Evolutionary conservation across 768 basidiomycete genomes (phyloP), one percentile per base, ranked within the genome.

Genomic region (Mycena polygramma): DNA sequence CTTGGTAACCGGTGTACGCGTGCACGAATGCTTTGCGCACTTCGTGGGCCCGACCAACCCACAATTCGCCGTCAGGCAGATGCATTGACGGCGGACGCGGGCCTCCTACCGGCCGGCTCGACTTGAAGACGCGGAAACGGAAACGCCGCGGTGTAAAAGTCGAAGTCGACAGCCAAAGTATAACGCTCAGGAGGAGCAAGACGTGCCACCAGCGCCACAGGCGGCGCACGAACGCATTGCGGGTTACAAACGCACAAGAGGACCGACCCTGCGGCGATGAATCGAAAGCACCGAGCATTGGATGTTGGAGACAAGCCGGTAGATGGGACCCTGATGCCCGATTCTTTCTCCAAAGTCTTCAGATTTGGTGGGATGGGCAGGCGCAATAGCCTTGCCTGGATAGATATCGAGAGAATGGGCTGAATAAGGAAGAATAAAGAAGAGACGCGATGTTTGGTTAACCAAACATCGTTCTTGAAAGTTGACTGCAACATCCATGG

Each of bases 1-100:
- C 77, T 73, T 83, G 79, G 71, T 92, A 92, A 15, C 86, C 87
- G 2, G 77, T 75, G 68, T 90, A 93, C 2, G 91, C 91, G 74
- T 91, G 87, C 46, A 86, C 69, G 78, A 91, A 92, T 0, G 90
- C 89, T 4, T 81, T 74, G 72, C 85, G 87, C 41, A 92, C 92
- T 52, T 81, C 81, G 10, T 83, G 78, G 3, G 91, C 89, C 41
- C 90, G 84, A 8, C 75, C 74, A 1, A 81, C 79, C 91, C 90
- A 91, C 43, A 74, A 43, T 39, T 73, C 72, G 8, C 64, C 72
- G 7, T 63, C 43, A 5, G 61, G 41, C 5, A 59, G 48, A 35
- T 20, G 26, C 17, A 73, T n/a, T 2, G 48, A 48, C 20, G 68
- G 72, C 37, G 72, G 65, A 5, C 60, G 68, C 15, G 41, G 68